Percentiles rank a stretch among this genome's conserved stretches.
phyloP scores from a whole-genome alignment of 352 stramenopile species.

The Globisporangium alternatum region DNA sequence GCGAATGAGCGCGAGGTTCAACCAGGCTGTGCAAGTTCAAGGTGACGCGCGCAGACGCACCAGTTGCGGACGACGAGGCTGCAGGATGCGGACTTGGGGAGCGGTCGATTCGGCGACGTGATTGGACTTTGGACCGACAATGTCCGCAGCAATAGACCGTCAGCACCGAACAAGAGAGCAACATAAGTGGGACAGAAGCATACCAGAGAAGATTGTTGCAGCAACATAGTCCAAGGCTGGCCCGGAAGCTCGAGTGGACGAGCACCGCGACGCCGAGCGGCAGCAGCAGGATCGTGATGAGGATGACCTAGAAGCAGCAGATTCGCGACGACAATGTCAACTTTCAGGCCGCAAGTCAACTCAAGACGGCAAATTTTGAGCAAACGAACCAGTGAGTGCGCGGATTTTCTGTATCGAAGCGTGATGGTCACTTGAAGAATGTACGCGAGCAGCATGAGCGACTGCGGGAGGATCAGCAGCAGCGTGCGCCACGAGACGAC shows the following conservation, averaged over 20 bases:
- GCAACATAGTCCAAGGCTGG: conserved; percentile 33
- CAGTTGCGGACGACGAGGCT: conserved; percentile 32
- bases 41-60: conserved; percentile 14
- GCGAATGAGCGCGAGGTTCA: conserved; percentile 1
- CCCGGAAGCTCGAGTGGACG: conserved; percentile 25
- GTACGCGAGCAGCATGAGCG: conserved; percentile 14
- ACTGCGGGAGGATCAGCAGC: conserved; percentile 20
- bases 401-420: not conserved
- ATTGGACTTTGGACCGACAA: conserved; percentile 20
- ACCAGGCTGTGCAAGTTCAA: not conserved
- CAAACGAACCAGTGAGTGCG: conserved; percentile 2
- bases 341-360: not conserved
- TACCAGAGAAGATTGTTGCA: conserved; percentile 34
- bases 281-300: conserved; percentile 10
- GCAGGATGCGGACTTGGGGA: conserved; percentile 24
- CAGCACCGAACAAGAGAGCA: not conserved
- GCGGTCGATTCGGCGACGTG: conserved; percentile 10
- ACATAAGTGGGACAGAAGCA: not conserved
- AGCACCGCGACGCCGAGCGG: conserved; percentile 18
- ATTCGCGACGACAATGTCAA: not conserved
- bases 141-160: not conserved
- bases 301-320: conserved; percentile 1
- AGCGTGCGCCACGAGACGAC: conserved; percentile 7
- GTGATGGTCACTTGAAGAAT: conserved; percentile 9
- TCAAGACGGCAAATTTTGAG: not conserved